Conservation (phyloP, 768 basidiomycete species). For the Termitomyces heimii region DNA sequence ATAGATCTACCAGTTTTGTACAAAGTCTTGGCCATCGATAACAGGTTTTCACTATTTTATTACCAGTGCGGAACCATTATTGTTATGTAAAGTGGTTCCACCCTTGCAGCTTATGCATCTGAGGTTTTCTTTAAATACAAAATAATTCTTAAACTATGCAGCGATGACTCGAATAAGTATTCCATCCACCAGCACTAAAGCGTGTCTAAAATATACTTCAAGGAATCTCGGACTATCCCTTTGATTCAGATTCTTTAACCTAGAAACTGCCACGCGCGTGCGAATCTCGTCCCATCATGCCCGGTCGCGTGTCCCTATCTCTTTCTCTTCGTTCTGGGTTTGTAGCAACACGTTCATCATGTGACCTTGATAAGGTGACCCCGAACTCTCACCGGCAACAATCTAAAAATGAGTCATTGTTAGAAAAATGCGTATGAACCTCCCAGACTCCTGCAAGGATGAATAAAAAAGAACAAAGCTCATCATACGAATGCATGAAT, state of each 20-base stretch:
- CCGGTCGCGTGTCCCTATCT: neutral
- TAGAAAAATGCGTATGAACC: neutral
- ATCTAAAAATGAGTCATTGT: neutral
- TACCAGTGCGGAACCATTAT: neutral
- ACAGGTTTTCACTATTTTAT: neutral
- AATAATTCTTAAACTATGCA: neutral
- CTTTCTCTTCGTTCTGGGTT: neutral
- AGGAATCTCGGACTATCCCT: neutral
- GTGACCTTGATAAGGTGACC: neutral
- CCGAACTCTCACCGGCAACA: neutral
- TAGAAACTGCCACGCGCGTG: neutral
- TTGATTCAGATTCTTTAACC: neutral
- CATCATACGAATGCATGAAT: neutral
- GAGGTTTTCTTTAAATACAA: neutral
- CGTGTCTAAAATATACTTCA: neutral
- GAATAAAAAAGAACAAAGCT: neutral
- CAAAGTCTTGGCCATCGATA: constrained; percentile 9
- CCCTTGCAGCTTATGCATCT: neutral
- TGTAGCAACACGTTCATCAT: neutral
- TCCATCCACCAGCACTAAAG: too few species aligned
- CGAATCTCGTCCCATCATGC: neutral
- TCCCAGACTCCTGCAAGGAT: neutral
- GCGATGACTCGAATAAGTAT: neutral
- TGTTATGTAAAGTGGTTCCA: neutral
- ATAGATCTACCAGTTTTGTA: constrained; percentile 9